Percentiles rank a stretch among this genome's conserved stretches.
These are phyloP conservation scores for Tritrichomonas musculus DNA, from an alignment of 208 protist genomes.

Conservation along the genomic window DNA sequence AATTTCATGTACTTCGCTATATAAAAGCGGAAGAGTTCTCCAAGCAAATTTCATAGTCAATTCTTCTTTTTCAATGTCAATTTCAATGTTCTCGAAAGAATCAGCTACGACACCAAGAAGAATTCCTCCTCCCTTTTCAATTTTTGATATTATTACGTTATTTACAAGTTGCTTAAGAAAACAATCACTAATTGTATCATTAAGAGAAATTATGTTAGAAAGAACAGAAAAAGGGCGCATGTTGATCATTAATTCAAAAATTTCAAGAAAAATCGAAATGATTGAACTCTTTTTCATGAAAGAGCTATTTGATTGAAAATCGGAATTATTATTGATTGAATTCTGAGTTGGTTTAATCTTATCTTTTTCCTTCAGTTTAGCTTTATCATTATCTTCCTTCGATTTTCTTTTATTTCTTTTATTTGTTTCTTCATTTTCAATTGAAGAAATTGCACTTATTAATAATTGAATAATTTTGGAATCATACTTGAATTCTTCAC, in stretches of 20 bases:
- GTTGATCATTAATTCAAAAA: neutral
- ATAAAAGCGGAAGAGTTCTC: neutral
- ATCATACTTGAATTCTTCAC: neutral
- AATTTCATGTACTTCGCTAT: neutral
- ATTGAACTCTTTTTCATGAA: too few species aligned
- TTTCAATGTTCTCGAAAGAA: neutral
- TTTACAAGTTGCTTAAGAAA: neutral
- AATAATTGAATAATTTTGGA: neutral
- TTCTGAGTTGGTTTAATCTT: too few species aligned
- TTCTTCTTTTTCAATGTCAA: neutral
- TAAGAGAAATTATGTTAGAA: neutral
- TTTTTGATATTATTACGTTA: too few species aligned
- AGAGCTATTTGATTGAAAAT: too few species aligned
- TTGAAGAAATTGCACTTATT: neutral
- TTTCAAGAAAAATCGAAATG: neutral
- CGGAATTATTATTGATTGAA: too few species aligned
- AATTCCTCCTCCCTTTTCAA: neutral
- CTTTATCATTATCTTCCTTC: too few species aligned
- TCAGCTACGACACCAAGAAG: neutral
- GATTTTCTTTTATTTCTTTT: too few species aligned
- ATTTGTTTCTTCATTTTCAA: neutral
- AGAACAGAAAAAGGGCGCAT: neutral
- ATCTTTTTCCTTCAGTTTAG: too few species aligned
- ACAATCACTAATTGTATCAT: neutral
- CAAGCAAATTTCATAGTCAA: neutral